Conservation (phyloP, 208 protist genomes). For the Leishmania mexicana region DNA sequence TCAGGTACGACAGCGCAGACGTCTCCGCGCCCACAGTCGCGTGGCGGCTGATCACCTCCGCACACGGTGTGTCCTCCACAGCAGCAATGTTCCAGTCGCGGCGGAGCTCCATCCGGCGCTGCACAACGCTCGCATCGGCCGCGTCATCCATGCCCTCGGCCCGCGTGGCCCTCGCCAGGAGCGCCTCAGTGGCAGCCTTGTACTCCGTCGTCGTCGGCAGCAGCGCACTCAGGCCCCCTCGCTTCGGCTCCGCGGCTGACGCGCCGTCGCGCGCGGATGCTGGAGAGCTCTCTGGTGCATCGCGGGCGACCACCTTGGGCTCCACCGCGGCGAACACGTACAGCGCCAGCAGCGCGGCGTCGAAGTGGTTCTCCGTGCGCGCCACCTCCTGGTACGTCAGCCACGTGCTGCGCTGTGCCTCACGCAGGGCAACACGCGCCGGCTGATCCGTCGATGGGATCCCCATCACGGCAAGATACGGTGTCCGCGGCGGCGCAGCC, state of each 20-base stretch:
- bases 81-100: not conserved
- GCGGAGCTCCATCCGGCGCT: slow-evolving; percentile 7
- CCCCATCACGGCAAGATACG: slow-evolving; percentile 40
- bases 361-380: slow-evolving; percentile 36
- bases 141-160: not conserved
- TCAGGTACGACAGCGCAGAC: not conserved
- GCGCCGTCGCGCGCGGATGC: not conserved
- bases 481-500: slow-evolving; percentile 1
- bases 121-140: not conserved
- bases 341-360: slow-evolving; percentile 30
- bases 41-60: not conserved
- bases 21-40: slow-evolving; percentile 5
- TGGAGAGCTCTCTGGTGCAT: not conserved
- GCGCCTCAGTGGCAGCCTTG: not conserved
- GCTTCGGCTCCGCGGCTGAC: not conserved
- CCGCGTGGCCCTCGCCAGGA: not conserved
- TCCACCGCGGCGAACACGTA: slow-evolving; percentile 32
- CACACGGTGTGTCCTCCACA: not conserved
- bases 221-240: not conserved
- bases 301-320: not conserved
- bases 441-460: slow-evolving; percentile 48
- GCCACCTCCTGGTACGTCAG: slow-evolving; percentile 43
- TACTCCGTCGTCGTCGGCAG: slow-evolving; percentile 4
- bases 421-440: slow-evolving; percentile 21
- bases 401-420: slow-evolving; percentile 50